Evolutionary conservation across 352 stramenopile species (phyloP).

Genomic region (Globisporangium canariense): DNA sequence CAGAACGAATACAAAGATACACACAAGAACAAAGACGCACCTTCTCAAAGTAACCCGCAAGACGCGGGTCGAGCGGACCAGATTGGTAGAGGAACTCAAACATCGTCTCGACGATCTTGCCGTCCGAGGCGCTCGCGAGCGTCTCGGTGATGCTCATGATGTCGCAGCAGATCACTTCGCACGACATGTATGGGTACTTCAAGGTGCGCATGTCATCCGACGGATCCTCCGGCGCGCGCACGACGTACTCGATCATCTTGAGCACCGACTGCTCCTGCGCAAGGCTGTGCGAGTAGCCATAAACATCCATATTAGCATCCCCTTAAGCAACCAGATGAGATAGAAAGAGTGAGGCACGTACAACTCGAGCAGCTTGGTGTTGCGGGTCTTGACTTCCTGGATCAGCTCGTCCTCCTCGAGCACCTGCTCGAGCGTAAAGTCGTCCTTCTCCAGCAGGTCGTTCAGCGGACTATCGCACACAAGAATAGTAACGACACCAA

Average conservation of each 20-base stretch:
- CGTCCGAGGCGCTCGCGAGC: constrained; percentile 59
- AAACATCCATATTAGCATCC: not conserved
- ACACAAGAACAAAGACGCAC: constrained; percentile 7
- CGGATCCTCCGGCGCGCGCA: constrained; percentile 42
- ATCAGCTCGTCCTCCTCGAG: constrained; percentile 96
- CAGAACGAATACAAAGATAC: not conserved
- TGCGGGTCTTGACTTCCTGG: constrained; percentile 95
- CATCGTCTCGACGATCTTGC: constrained; percentile 85
- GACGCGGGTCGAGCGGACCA: constrained; percentile 86
- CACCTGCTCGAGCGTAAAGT: constrained; percentile 93
- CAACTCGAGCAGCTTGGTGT: constrained; percentile 95
- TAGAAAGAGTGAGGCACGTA: constrained; percentile 27
- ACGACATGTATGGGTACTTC: constrained; percentile 97
- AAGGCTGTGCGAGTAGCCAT: constrained; percentile 31
- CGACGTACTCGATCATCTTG: constrained; percentile 80
- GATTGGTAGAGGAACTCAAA: constrained; percentile 90
- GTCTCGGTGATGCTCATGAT: constrained; percentile 92
- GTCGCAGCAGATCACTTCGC: constrained; percentile 97
- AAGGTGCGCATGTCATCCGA: constrained; percentile 61
- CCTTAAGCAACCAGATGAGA: no score
- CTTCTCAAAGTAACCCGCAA: constrained; percentile 98
- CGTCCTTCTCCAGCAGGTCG: constrained; percentile 92
- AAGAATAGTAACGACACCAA: not conserved
- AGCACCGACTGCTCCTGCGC: constrained; percentile 62
- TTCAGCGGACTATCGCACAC: constrained; percentile 80